Conservation (phyloP, 1,284 basidiomycete species). For the Ceratobasidium theobromae region DNA sequence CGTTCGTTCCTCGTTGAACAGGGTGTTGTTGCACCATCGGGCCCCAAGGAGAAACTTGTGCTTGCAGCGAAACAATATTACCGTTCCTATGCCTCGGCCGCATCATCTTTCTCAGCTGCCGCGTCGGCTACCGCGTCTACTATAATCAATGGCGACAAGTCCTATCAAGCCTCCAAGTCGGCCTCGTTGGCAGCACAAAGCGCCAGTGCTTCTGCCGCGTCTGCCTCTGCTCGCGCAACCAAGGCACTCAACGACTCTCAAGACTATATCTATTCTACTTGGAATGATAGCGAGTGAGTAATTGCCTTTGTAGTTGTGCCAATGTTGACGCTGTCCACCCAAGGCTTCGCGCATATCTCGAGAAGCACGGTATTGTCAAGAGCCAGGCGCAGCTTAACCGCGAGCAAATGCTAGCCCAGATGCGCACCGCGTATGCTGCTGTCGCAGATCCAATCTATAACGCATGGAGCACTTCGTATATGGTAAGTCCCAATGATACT, state of each 20-base stretch:
- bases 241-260: conserved; percentile 68
- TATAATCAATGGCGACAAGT: conserved; percentile 58
- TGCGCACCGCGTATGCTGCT: conserved; percentile 64
- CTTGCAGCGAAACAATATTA: conserved; percentile 75
- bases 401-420: conserved; percentile 67
- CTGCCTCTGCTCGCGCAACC: conserved; percentile 59
- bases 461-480: conserved; percentile 82
- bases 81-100: conserved; percentile 57
- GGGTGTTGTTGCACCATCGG: conserved; percentile 78
- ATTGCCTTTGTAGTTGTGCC: background rate
- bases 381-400: conserved; percentile 62
- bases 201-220: conserved; percentile 42
- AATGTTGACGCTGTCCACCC: conserved; percentile 1
- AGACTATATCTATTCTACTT: conserved; percentile 86
- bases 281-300: conserved; percentile 68
- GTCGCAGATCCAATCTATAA: conserved; percentile 69
- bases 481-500: conserved; percentile 52
- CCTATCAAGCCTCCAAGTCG: conserved; percentile 52
- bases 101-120: conserved; percentile 51
- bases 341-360: conserved; percentile 58
- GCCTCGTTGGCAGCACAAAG: conserved; percentile 43
- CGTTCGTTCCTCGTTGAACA: conserved; percentile 84
- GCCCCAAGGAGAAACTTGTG: conserved; percentile 76
- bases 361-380: conserved; percentile 71
- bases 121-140: conserved; percentile 53